Conservation (phyloP, 192 early-diverging fungal species). For the Podila verticillata region DNA sequence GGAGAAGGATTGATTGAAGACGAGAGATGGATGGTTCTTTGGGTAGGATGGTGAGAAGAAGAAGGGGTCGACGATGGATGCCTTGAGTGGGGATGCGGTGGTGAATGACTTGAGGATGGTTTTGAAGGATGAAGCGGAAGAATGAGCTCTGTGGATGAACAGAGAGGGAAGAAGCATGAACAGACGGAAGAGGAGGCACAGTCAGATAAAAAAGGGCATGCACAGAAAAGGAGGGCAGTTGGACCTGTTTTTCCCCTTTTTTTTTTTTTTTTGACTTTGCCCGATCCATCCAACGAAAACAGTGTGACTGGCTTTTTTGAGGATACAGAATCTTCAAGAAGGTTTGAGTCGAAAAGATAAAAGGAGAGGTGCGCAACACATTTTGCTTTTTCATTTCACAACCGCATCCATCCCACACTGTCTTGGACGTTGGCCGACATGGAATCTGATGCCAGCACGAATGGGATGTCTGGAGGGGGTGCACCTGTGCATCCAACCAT, state of each 20-base stretch:
- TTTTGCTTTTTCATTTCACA: no score
- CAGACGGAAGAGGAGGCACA: background rate
- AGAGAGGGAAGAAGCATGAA: background rate
- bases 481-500: no score
- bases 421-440: no score
- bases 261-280: constrained; percentile 1
- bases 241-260: no score
- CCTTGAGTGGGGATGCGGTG: background rate
- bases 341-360: no score
- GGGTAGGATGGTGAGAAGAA: background rate
- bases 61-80: background rate
- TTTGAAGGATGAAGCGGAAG: background rate
- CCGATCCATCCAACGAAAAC: background rate
- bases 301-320: no score
- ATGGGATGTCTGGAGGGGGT: no score
- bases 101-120: background rate
- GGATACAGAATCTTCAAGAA: no score
- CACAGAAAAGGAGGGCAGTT: background rate
- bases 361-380: no score
- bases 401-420: no score
- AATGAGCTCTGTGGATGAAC: constrained; percentile 1
- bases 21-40: background rate
- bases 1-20: background rate
- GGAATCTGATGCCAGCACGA: no score
- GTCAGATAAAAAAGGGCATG: background rate